phyloP scores from a whole-genome alignment of 257 asterid genomes.

The Nicotiana benthamiana region DNA sequence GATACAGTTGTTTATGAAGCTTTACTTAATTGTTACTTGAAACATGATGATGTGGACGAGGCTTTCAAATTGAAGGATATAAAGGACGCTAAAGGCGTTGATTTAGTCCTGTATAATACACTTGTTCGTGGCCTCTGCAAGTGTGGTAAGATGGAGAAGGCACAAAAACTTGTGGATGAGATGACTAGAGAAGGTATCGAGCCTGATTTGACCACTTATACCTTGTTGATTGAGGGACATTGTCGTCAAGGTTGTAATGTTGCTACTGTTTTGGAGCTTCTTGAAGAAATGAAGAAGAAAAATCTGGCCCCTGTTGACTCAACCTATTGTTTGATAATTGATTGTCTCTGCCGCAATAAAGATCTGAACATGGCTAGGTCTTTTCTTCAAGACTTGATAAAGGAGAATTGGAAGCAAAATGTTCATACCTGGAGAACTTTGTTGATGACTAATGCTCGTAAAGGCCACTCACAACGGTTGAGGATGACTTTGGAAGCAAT shows the following conservation, averaged over 20 bases:
- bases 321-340: background rate
- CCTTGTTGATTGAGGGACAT: conserved; percentile 14
- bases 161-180: conserved; percentile 5
- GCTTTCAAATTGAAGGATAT: background rate
- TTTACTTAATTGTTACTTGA: conserved; percentile 6
- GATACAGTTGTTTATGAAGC: conserved; percentile 3
- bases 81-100: conserved; percentile 4
- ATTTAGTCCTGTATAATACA: background rate
- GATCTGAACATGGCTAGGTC: background rate
- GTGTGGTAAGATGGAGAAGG: conserved; percentile 15
- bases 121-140: conserved; percentile 7
- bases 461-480: background rate
- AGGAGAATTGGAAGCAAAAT: conserved; percentile 2
- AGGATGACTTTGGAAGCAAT: conserved; percentile 7
- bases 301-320: conserved; percentile 3
- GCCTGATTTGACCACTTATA: conserved; percentile 6
- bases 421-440: conserved; percentile 3
- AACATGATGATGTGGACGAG: conserved; percentile 5
- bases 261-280: background rate
- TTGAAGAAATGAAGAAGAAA: conserved; percentile 17
- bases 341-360: conserved; percentile 6
- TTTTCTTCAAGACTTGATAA: conserved; percentile 8
- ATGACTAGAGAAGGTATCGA: conserved; percentile 5
- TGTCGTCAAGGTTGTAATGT: background rate
- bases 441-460: conserved; percentile 6